Base-by-base conservation (phyloP, 495 filamentous ascomycete genomes). In the Lasiosphaeria hispida region DNA sequence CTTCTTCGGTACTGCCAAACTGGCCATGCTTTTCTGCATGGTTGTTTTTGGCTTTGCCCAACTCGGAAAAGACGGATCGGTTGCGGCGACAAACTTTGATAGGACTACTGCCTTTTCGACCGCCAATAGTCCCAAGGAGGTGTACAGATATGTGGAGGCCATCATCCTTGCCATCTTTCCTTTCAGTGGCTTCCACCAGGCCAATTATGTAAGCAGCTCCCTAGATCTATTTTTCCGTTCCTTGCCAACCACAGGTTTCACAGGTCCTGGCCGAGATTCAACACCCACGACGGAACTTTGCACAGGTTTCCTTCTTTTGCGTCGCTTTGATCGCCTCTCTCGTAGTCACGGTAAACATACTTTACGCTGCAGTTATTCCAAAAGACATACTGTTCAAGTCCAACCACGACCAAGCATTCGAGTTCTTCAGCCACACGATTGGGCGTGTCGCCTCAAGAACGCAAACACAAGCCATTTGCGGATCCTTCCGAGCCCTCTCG, bases 231-330 rank as follows among this genome's bases (percentile, higher is more conserved):
- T 38, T 7, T 53, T 19, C 17, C 39, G 14, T 15, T 17, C 23
- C 8, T 42, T 43, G 33, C 8, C 14, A 30, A 7, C 33, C 39
- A 36, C 13, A 14, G 10, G 8, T 11, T n/a, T 10, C 17, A 38
- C 47, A 63, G 61, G 61, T 63, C 10, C 54, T 61, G 10, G 58
- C 62, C 14, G 62, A 64, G 18, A 64, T 64, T 33, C 39, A 37
- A 4, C 17, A 60, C 17, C 62, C 62, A 10, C 54, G 59, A 3
- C 38, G 40, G 39, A 61, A 64, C 58, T 64, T 64, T 56, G 62
- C 62, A 17, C 11, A 39, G 19, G 30, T 51, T 0, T 58, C 55
- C 81, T 0, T 85, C 85, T 77, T 47, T 77, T 76, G 77, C 77
- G 79, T 44, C 63, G 47, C 39, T 1, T 13, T 58, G n/a, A 43